Evolutionary conservation across 1,284 basidiomycete species (phyloP).

Genomic region (Ceratobasidium papillatum): DNA sequence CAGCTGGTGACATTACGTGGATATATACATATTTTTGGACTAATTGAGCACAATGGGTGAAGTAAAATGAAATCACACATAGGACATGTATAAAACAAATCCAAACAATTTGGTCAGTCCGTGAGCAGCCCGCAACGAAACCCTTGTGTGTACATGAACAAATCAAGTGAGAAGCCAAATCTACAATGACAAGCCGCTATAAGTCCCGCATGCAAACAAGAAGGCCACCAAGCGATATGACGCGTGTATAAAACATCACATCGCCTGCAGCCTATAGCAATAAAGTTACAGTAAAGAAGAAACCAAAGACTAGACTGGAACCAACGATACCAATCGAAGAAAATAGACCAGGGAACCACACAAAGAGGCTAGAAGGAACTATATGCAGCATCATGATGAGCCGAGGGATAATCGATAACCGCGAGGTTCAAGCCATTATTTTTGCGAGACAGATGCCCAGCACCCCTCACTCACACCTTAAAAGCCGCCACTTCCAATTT

Average conservation of each 20-base stretch:
- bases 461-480: slow-evolving; percentile 38
- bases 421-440: slow-evolving; percentile 19
- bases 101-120: slow-evolving; percentile 22
- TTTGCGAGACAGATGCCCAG: slow-evolving; percentile 37
- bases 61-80: slow-evolving; percentile 24
- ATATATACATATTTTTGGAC: slow-evolving; percentile 31
- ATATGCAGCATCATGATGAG: slow-evolving; percentile 23
- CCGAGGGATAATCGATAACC: slow-evolving; percentile 34
- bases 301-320: not conserved
- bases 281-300: slow-evolving; percentile 26
- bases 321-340: not conserved
- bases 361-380: slow-evolving; percentile 1
- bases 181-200: slow-evolving; percentile 12
- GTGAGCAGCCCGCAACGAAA: slow-evolving; percentile 18
- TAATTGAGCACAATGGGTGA: not conserved
- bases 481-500: slow-evolving; percentile 25
- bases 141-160: slow-evolving; percentile 28
- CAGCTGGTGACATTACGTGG: slow-evolving; percentile 10
- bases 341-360: not conserved
- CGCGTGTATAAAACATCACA: slow-evolving; percentile 39
- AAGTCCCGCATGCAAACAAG: slow-evolving; percentile 16
- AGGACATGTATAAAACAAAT: slow-evolving; percentile 26
- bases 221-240: slow-evolving; percentile 12
- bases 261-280: slow-evolving; percentile 12
- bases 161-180: slow-evolving; percentile 1